These are phyloP conservation scores for Periconia digitata DNA, from an alignment of 2,329 filamentous ascomycete genomes.

Conservation along the genomic window DNA sequence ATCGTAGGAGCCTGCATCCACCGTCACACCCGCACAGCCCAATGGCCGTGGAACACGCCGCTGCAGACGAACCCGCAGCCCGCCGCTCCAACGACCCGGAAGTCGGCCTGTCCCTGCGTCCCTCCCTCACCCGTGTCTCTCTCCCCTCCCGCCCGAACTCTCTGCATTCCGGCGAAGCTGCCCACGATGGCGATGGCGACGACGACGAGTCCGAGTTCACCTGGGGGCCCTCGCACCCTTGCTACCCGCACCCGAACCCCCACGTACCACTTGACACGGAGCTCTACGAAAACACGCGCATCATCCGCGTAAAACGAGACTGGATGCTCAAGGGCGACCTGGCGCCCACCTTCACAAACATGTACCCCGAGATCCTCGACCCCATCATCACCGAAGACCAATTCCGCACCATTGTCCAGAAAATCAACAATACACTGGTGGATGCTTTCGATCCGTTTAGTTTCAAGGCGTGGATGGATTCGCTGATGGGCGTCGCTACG, in stretches of 20 bases:
- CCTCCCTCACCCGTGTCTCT: slow-evolving; percentile 19
- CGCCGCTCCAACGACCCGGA: slow-evolving; percentile 28
- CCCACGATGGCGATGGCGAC: slow-evolving; percentile 44
- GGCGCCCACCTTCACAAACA: slow-evolving; percentile 88
- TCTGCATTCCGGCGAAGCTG: slow-evolving; percentile 52
- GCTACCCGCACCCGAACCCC: slow-evolving; percentile 89
- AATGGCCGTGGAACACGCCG: slow-evolving; percentile 26
- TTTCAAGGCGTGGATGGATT: slow-evolving; percentile 76
- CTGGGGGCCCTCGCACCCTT: slow-evolving; percentile 94
- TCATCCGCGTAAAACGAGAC: slow-evolving; percentile 88
- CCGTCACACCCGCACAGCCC: slow-evolving; percentile 26
- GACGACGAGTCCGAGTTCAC: slow-evolving; percentile 60
- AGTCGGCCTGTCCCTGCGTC: slow-evolving; percentile 14
- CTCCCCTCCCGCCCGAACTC: slow-evolving; percentile 33
- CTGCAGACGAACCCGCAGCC: slow-evolving; percentile 14
- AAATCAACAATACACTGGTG: slow-evolving; percentile 75
- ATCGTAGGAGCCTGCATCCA: slow-evolving; percentile 29
- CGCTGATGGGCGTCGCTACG: slow-evolving; percentile 75
- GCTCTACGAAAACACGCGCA: slow-evolving; percentile 75
- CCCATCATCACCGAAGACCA: slow-evolving; percentile 82
- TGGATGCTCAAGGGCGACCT: slow-evolving; percentile 89
- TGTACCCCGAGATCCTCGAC: slow-evolving; percentile 95
- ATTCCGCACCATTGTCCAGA: slow-evolving; percentile 79
- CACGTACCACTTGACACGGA: slow-evolving; percentile 79
- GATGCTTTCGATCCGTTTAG: slow-evolving; percentile 80